Evolutionary conservation across 2,329 filamentous ascomycete species (phyloP).

Genomic region (Talaromyces sp.): DNA sequence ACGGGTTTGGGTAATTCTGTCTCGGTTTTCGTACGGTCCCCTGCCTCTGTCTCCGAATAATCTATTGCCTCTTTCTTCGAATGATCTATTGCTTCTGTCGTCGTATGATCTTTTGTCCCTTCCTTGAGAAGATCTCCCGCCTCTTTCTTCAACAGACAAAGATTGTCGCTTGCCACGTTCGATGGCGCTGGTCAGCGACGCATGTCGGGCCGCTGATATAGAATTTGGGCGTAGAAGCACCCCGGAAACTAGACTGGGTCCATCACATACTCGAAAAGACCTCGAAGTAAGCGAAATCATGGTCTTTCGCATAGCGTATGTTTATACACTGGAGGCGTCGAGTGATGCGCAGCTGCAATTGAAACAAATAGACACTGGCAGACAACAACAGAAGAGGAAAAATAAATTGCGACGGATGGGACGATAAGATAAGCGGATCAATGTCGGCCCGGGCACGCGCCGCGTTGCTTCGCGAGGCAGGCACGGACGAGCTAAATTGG

Average conservation of each 20-base stretch:
- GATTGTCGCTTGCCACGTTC: conserved; percentile 57
- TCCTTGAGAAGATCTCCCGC: background rate
- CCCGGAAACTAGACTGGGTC: background rate
- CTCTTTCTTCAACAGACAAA: background rate
- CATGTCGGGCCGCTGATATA: conserved; percentile 32
- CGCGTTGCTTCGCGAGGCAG: background rate
- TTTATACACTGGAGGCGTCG: background rate
- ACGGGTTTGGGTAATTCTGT: background rate
- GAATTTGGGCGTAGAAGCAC: conserved; percentile 3
- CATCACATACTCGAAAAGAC: conserved; percentile 1
- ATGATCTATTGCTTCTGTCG: background rate
- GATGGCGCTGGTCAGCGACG: conserved; percentile 63
- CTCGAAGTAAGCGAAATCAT: background rate
- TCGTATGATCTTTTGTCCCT: background rate
- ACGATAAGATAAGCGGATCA: background rate
- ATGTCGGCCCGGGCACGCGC: background rate
- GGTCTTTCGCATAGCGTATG: background rate
- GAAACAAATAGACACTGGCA: background rate
- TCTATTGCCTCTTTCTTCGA: too few species aligned
- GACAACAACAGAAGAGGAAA: background rate
- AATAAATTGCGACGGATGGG: background rate
- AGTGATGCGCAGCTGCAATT: background rate
- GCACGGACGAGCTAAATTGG: background rate
- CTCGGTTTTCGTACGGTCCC: background rate
- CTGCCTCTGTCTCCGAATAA: background rate